Evolutionary conservation across 306 rosid species (phyloP).

Genomic region (Glycyrrhiza uralensis): DNA sequence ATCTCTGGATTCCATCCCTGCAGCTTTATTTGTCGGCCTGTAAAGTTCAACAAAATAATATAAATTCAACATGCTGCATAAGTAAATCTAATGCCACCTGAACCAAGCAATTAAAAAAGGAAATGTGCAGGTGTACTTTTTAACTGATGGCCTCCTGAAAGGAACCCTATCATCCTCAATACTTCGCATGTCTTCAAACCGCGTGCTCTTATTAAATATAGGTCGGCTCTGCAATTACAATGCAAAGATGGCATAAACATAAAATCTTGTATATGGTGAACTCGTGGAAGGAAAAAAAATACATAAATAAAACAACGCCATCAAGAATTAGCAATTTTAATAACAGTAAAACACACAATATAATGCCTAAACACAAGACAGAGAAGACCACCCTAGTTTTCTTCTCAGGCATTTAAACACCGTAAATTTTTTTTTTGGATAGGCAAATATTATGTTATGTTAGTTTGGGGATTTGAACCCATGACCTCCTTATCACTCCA

Average conservation of each 20-base stretch:
- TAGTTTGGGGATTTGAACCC: too few species aligned
- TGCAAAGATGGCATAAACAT: not conserved
- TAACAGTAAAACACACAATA: constrained; percentile 3
- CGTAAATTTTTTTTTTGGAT: too few species aligned
- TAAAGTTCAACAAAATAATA: constrained; percentile 17
- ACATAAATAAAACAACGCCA: not conserved
- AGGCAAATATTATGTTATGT: too few species aligned
- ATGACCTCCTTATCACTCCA: too few species aligned
- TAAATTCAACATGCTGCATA: not conserved
- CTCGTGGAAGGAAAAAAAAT: not conserved
- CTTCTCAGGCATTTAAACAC: not conserved
- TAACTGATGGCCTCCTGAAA: constrained; percentile 64
- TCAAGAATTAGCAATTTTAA: not conserved
- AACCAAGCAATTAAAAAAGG: not conserved
- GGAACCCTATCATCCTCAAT: constrained; percentile 80
- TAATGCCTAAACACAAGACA: not conserved
- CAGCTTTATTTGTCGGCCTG: constrained; percentile 70
- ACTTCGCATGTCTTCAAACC: constrained; percentile 92
- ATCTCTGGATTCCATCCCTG: constrained; percentile 89
- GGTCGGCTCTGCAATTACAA: constrained; percentile 80
- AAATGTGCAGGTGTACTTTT: constrained; percentile 48
- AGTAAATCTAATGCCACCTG: not conserved
- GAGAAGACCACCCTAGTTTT: not conserved
- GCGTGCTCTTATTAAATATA: constrained; percentile 87
- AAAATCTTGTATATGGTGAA: not conserved